A percentile compares a stretch with the other conserved stretches of the same genome.
Evolutionary conservation across 2,329 filamentous ascomycete genomes (phyloP).

Genomic region (Fusarium annulatum): DNA sequence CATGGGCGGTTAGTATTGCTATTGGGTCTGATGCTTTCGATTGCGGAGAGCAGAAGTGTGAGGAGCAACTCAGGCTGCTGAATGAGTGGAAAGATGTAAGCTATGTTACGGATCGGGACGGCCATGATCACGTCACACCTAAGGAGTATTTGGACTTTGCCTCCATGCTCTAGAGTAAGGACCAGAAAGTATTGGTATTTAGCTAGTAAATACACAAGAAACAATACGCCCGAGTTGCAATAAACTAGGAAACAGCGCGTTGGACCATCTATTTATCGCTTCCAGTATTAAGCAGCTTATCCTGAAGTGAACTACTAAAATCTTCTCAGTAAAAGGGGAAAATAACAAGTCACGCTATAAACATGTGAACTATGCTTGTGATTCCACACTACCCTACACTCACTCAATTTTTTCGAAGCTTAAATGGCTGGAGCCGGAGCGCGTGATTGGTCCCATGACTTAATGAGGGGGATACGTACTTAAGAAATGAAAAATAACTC

Average conservation of each 20-base stretch:
- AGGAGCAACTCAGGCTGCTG: neutral
- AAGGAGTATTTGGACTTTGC: neutral
- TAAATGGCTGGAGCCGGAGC: too few species aligned
- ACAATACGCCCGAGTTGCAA: neutral
- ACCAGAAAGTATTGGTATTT: too few species aligned
- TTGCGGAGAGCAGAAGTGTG: neutral
- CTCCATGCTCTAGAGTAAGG: neutral
- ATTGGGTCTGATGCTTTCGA: neutral
- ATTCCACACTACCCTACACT: neutral
- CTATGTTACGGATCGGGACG: neutral
- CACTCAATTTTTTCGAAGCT: rapidly evolving
- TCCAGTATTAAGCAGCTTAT: too few species aligned
- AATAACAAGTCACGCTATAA: too few species aligned
- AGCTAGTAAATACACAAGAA: rapidly evolving
- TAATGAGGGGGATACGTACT: neutral
- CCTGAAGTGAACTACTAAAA: too few species aligned
- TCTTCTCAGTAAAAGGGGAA: too few species aligned
- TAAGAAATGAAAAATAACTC: neutral
- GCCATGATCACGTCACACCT: neutral
- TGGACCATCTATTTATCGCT: too few species aligned
- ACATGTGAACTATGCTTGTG: neutral
- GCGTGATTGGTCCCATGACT: neutral
- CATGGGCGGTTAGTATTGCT: neutral
- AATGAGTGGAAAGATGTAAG: neutral
- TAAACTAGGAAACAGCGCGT: neutral